Evolutionary conservation across 192 early-diverging fungal species (phyloP).

Genomic region (Coemansia sp.): DNA sequence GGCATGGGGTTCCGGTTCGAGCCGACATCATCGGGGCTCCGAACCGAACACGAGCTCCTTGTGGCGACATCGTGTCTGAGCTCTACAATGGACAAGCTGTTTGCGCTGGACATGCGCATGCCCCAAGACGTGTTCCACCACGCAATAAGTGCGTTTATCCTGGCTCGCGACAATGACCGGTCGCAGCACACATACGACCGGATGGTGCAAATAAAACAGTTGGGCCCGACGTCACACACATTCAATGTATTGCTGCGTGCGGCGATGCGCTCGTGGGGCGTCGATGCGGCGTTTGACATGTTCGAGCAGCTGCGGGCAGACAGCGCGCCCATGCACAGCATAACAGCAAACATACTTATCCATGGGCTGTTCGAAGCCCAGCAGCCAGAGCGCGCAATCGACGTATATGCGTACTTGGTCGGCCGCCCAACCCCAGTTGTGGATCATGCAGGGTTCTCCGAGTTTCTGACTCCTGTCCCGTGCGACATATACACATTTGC

Average conservation of each 20-base stretch:
- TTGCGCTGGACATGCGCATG: not conserved
- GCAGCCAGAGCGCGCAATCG: constrained; percentile 16
- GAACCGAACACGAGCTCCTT: not conserved
- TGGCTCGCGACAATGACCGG: constrained; percentile 18
- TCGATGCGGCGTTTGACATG: constrained; percentile 6
- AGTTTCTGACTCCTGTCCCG: constrained; percentile 13
- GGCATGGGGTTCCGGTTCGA: not conserved
- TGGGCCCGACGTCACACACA: constrained; percentile 36
- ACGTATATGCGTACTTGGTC: constrained; percentile 30
- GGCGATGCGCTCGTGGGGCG: constrained; percentile 22
- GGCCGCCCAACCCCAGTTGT: constrained; percentile 38
- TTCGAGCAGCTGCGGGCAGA: constrained; percentile 12
- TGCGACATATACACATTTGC: constrained; percentile 32
- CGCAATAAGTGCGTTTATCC: constrained; percentile 35
- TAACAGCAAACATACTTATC: constrained; percentile 29
- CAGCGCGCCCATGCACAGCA: constrained; percentile 13
- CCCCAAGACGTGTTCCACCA: constrained; percentile 37
- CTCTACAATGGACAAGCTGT: constrained; percentile 4
- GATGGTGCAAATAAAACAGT: constrained; percentile 14
- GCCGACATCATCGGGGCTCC: not conserved
- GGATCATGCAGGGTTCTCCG: constrained; percentile 3
- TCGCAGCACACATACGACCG: constrained; percentile 36
- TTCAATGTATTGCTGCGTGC: constrained; percentile 32
- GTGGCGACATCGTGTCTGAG: constrained; percentile 10
- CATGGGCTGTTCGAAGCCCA: constrained; percentile 19